Base-by-base conservation (phyloP, 2,329 filamentous ascomycete genomes). In the Pseudohalonectria lignicola region DNA sequence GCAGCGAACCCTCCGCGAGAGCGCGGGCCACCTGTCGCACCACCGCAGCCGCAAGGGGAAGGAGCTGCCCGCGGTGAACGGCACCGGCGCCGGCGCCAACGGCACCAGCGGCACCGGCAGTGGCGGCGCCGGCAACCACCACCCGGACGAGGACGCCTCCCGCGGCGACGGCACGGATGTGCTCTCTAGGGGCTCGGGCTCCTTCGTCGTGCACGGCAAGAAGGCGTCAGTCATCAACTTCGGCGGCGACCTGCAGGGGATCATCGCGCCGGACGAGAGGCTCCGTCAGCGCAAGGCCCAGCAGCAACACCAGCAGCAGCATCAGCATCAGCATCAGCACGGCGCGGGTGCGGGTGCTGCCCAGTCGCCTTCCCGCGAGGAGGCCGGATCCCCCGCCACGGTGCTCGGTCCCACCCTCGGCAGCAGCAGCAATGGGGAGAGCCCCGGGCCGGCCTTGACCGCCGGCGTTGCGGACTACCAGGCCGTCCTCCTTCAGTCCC, bases 221-320 rank as follows among this genome's bases (percentile, higher is more conserved):
- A 96, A 98, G 60, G 92, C 92, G 3, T 94, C 87, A 1, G 85
- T 98, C 40, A 86, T 98, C 48, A 93, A 86, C n/a, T 93, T 98
- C 54, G 87, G 88, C 8, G 79, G 80, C n/a, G 90, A 94, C 49
- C 79, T 94, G 64, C 81, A 90, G 51, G 81, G 74, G 42, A 76
- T 48, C 18, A 9, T 88, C 60, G 72, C 80, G 1, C 71, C 77
- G 0, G 84, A 90, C 43, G 82, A 88, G 51, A 76, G 80, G 28
- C 62, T 86, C 31, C 74, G 78, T 41, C 64, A 79, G 35, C 71
- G 79, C 39, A 83, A 73, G 46, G 60, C 64, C 31, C 57, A 63
- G 5, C 62, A 66, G 34, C 28, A 40, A 25, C 19, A 21, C 11
- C 36, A 31, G 29, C 44, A 47, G 20, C 43, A 42, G 17, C 45